Percentiles rank a stretch among this genome's conserved stretches.
phyloP scores from a whole-genome alignment of 225 moss, liverwort and hornwort genomes.

The Bryum argenteum region DNA sequence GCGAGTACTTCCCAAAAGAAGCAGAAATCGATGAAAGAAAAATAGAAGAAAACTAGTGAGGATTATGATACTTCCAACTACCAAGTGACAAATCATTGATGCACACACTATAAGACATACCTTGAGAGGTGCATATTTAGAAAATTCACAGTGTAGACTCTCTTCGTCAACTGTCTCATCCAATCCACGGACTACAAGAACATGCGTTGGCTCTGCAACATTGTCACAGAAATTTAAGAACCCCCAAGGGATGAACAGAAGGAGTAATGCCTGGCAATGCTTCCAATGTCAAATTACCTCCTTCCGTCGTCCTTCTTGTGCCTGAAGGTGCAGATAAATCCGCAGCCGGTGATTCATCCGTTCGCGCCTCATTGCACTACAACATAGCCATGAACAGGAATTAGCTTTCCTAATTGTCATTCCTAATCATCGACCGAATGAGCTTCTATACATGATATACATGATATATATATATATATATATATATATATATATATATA shows the following conservation, averaged over 20 bases:
- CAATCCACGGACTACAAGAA: slow-evolving; percentile 94
- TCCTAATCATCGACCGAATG: neutral
- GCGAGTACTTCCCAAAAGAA: slow-evolving; percentile 4
- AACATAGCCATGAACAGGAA: slow-evolving; percentile 19
- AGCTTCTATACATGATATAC: neutral
- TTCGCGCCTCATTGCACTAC: slow-evolving; percentile 96
- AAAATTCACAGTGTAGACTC: slow-evolving; percentile 91
- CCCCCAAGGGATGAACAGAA: slow-evolving; percentile 11
- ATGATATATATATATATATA: too few relatives aligned
- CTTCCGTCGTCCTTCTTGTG: slow-evolving; percentile 78
- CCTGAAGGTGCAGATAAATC: slow-evolving; percentile 78
- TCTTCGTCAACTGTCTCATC: slow-evolving; percentile 95
- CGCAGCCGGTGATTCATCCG: slow-evolving; percentile 95
- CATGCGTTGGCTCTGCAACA: slow-evolving; percentile 94
- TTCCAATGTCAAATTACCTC: slow-evolving; percentile 52
- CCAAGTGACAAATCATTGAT: neutral
- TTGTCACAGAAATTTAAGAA: slow-evolving; percentile 20
- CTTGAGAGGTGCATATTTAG: slow-evolving; percentile 97
- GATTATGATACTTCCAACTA: neutral
- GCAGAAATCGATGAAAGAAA: slow-evolving; percentile 4
- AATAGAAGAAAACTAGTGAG: slow-evolving; percentile 8
- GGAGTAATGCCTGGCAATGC: slow-evolving; percentile 5
- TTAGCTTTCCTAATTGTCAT: slow-evolving; percentile 9
- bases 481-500: too few relatives aligned
- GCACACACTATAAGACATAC: slow-evolving; percentile 39